Conservation (phyloP, 75 land plant species). For the Adiantum capillusveneris region DNA sequence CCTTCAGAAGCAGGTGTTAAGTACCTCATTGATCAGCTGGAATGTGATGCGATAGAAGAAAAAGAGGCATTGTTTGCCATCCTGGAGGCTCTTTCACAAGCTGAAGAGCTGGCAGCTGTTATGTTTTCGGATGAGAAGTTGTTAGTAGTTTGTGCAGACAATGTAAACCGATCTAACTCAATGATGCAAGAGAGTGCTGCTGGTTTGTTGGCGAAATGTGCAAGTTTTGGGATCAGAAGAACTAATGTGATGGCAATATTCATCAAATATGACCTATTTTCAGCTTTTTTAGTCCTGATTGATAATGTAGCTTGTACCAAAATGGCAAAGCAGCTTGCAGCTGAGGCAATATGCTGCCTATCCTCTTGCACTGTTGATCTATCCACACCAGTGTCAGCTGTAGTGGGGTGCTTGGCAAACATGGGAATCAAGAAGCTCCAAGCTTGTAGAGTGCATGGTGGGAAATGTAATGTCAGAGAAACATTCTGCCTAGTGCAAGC, state of each 20-base stretch:
- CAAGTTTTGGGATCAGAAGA: no score
- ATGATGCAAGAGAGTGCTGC: no score
- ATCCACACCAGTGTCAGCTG: background rate
- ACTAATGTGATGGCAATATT: background rate
- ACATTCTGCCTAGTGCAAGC: conserved; percentile 28
- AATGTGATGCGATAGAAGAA: background rate
- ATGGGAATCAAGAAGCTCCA: conserved; percentile 16
- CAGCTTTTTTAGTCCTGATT: conserved; percentile 3
- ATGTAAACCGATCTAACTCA: no score
- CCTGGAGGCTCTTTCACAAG: no score
- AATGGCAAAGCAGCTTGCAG: background rate
- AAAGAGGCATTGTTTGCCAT: no score
- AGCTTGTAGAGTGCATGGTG: conserved; percentile 21
- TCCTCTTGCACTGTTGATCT: background rate
- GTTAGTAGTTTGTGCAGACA: no score
- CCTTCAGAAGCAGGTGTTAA: no score
- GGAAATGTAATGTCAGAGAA: conserved; percentile 17
- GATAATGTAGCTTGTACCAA: background rate
- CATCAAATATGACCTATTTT: background rate
- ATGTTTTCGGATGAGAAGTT: no score
- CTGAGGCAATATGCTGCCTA: background rate
- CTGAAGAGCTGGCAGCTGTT: no score
- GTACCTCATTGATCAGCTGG: no score
- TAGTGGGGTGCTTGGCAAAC: conserved; percentile 1
- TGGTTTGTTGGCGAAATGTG: no score